Evolutionary conservation across 805 yeast species (phyloP), one percentile per base, ranked within the genome.

Genomic region (Spathaspora gorwiae): DNA sequence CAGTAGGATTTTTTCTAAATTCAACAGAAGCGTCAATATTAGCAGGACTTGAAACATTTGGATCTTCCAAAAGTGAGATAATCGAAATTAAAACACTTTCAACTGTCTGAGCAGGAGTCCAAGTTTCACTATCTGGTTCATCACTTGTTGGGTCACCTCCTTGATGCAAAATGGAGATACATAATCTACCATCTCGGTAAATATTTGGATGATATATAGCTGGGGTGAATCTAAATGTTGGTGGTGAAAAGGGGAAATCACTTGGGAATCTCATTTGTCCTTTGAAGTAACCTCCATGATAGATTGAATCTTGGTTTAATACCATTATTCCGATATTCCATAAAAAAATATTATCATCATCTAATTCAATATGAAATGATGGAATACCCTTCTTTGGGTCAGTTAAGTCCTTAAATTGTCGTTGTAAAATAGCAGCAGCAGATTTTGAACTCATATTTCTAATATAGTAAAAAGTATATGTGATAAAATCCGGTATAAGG

Each of bases 201-300:
- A 92, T 95, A 63, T 92, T 92, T 26, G 98, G 98, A 60, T 92
- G 98, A 68, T 82, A 90, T 54, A 92, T 87, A 37, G 96, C 84
- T 11, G 97, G 96, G 7, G 92, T 84, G 73, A 92, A 92, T 55
- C 95, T 75, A 70, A 90, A 92, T 33, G 85, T 80, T 37, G 98
- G 99, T 27, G 99, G 99, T 19, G 87, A 73, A 61, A 80, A 92
- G 3, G 98, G 99, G 68, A 84, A 92, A 64, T 90, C 96, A 19
- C 73, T 67, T 6, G 98, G 98, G 68, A 92, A 92, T 54, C 84
- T 78, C 96, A 92, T 88, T 62, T 88, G 95, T 19, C 96, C 96
- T 60, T 82, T 87, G 70, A 92, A 86, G 66, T 87, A 92, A 11
- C 97, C 97, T 38, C 97, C 97, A 59, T 90, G 88, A 66, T 88